phyloP scores from a whole-genome alignment of 1,139 yeast species.

The Hansenula sp. region DNA sequence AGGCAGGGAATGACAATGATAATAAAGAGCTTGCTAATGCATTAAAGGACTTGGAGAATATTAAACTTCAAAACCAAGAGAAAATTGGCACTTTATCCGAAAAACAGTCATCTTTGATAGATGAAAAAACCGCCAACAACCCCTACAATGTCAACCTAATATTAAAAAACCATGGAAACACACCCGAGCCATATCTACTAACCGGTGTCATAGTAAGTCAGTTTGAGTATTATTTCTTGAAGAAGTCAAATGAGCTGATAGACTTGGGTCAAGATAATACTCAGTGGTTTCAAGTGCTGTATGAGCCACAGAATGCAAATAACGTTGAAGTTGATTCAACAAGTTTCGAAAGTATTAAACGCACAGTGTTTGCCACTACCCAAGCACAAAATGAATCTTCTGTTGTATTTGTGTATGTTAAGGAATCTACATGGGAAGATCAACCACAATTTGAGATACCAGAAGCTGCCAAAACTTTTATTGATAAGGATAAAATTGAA shows the following conservation, averaged over 20 bases:
- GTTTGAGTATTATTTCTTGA: slow-evolving; percentile 24
- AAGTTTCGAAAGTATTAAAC: slow-evolving; percentile 22
- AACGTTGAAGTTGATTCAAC: slow-evolving; percentile 18
- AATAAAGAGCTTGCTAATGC: slow-evolving; percentile 8
- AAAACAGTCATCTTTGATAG: slow-evolving; percentile 14
- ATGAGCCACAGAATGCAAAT: slow-evolving; percentile 22
- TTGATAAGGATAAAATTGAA: slow-evolving; percentile 15
- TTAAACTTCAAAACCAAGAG: slow-evolving; percentile 6
- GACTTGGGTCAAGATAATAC: slow-evolving; percentile 1
- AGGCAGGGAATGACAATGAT: slow-evolving; percentile 9
- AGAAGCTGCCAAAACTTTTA: slow-evolving; percentile 13
- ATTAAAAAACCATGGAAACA: slow-evolving; percentile 14
- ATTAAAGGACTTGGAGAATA: slow-evolving; percentile 12
- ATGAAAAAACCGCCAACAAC: slow-evolving; percentile 13
- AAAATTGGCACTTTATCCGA: slow-evolving; percentile 9
- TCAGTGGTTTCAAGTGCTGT: slow-evolving; percentile 20
- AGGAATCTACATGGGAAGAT: slow-evolving; percentile 19
- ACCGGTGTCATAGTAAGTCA: slow-evolving; percentile 27
- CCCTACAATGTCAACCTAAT: slow-evolving; percentile 22
- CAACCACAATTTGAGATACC: slow-evolving; percentile 8
- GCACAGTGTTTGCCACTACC: slow-evolving; percentile 19
- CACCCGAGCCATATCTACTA: slow-evolving; percentile 30
- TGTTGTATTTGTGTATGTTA: slow-evolving; percentile 29
- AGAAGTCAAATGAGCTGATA: slow-evolving; percentile 1
- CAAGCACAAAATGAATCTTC: slow-evolving; percentile 20